A percentile compares a stretch with the other conserved stretches of the same genome.
These are phyloP conservation scores for Hypoxylon sp. DNA, from an alignment of 2,329 filamentous ascomycete genomes.

Conservation along the genomic window DNA sequence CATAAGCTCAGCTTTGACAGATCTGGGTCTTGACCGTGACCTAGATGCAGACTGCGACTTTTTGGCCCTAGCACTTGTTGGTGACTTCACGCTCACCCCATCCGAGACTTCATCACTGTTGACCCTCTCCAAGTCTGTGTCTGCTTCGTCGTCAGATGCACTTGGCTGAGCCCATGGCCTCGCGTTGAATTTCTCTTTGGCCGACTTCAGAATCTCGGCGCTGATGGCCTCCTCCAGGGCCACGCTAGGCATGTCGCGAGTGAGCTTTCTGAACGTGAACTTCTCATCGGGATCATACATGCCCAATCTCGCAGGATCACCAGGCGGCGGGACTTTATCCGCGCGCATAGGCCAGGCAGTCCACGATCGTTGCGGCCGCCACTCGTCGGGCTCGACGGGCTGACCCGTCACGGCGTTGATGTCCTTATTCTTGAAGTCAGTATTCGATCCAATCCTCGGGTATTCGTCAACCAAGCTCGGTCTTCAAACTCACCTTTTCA, in stretches of 20 bases:
- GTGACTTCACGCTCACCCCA: constrained; percentile 25
- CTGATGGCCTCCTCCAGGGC: constrained; percentile 75
- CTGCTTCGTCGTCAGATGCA: constrained; percentile 19
- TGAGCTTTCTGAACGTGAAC: constrained; percentile 58
- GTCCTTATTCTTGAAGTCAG: constrained; percentile 35
- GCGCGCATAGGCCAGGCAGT: constrained; percentile 83
- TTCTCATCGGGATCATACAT: constrained; percentile 50
- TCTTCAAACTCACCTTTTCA: constrained; percentile 47
- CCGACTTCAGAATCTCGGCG: constrained; percentile 69
- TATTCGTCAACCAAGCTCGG: not conserved
- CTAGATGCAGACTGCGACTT: constrained; percentile 20
- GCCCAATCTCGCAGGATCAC: constrained; percentile 56
- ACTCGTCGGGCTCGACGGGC: constrained; percentile 46
- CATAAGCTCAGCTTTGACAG: constrained; percentile 31
- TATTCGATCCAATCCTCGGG: not conserved
- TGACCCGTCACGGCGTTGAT: constrained; percentile 42
- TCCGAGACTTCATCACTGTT: constrained; percentile 28
- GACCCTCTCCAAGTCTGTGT: constrained; percentile 11
- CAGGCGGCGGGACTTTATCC: constrained; percentile 66
- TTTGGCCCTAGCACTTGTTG: constrained; percentile 8
- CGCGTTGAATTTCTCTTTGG: constrained; percentile 68
- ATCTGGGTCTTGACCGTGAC: constrained; percentile 32
- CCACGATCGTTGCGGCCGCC: constrained; percentile 70
- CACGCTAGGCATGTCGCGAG: constrained; percentile 60
- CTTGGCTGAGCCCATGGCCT: constrained; percentile 46